phyloP scores from a whole-genome alignment of 495 filamentous ascomycete genomes.

The Aspergillus nanangensis region DNA sequence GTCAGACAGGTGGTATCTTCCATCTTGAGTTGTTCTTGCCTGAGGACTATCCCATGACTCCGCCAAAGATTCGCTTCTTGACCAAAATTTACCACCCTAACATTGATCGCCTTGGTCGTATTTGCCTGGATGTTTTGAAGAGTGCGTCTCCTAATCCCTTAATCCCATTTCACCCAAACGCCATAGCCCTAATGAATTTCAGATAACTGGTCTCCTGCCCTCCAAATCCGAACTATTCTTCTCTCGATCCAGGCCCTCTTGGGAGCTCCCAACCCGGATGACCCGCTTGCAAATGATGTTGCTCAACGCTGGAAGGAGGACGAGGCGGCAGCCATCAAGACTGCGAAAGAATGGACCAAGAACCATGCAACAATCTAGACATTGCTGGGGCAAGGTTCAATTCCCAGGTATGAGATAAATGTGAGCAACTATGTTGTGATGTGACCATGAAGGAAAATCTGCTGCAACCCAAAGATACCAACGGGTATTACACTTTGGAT shows the following conservation, averaged over 20 bases:
- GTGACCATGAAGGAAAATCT: slow-evolving; percentile 32
- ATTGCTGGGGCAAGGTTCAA: not conserved
- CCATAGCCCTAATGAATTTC: not conserved
- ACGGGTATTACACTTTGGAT: slow-evolving; percentile 1
- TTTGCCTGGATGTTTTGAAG: slow-evolving; percentile 96
- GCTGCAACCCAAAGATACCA: not conserved
- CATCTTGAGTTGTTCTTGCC: slow-evolving; percentile 98
- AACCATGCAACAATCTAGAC: slow-evolving; percentile 63
- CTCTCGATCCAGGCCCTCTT: slow-evolving; percentile 96
- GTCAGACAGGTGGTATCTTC: slow-evolving; percentile 78
- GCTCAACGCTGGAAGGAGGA: slow-evolving; percentile 98
- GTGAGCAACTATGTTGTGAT: slow-evolving; percentile 19
- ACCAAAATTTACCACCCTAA: slow-evolving; percentile 99
- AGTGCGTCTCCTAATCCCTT: slow-evolving; percentile 54
- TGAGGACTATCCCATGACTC: slow-evolving; percentile 99
- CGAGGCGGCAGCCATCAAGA: slow-evolving; percentile 84
- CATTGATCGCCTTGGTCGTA: slow-evolving; percentile 94
- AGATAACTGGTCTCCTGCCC: slow-evolving; percentile 98
- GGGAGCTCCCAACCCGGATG: slow-evolving; percentile 94
- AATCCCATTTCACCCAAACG: too few species aligned
- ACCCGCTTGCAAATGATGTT: slow-evolving; percentile 93
- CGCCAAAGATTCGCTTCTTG: slow-evolving; percentile 95
- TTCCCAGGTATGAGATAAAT: slow-evolving; percentile 10
- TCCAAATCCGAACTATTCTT: slow-evolving; percentile 96
- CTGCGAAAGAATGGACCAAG: slow-evolving; percentile 82